Evolutionary conservation across 2,329 filamentous ascomycete genomes (phyloP).

Genomic region (Claviceps sp.): DNA sequence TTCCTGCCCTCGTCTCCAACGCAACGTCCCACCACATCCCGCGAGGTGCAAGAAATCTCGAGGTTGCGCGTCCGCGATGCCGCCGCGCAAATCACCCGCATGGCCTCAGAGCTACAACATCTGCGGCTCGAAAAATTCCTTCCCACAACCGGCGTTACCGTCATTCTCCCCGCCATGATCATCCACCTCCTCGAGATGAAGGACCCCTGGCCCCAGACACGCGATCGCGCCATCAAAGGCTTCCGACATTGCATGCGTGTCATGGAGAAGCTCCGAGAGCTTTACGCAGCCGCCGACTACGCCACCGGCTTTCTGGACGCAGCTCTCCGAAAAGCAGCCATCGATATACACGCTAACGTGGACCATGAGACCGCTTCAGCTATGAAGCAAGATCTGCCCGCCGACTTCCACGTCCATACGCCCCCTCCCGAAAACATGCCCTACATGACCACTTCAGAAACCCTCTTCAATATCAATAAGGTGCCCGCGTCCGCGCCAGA

Average conservation of each 20-base stretch:
- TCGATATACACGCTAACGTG: slow-evolving; percentile 43
- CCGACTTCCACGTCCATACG: slow-evolving; percentile 30
- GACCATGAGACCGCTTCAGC: slow-evolving; percentile 20
- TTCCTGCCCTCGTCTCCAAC: slow-evolving; percentile 63
- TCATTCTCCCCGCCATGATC: slow-evolving; percentile 83
- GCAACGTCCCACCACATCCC: slow-evolving; percentile 38
- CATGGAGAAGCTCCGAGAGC: slow-evolving; percentile 74
- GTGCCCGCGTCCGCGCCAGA: too few relatives aligned
- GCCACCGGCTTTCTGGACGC: slow-evolving; percentile 92
- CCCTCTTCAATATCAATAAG: slow-evolving; percentile 22
- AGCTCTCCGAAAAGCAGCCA: slow-evolving; percentile 74
- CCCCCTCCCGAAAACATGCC: slow-evolving; percentile 39
- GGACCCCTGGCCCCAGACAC: slow-evolving; percentile 57
- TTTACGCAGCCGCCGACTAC: slow-evolving; percentile 89
- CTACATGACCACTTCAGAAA: slow-evolving; percentile 29
- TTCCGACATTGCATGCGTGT: slow-evolving; percentile 91
- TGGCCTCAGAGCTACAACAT: slow-evolving; percentile 63
- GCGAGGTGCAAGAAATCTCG: slow-evolving; percentile 69
- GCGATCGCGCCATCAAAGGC: slow-evolving; percentile 60
- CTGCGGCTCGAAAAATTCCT: slow-evolving; percentile 64
- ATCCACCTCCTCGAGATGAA: slow-evolving; percentile 91
- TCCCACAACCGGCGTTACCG: slow-evolving; percentile 81
- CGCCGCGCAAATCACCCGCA: slow-evolving; percentile 72
- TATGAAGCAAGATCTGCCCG: slow-evolving; percentile 21
- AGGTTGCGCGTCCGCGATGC: slow-evolving; percentile 72